phyloP scores from a whole-genome alignment of 805 yeast species.

The Kluyveromyces aestuarii region DNA sequence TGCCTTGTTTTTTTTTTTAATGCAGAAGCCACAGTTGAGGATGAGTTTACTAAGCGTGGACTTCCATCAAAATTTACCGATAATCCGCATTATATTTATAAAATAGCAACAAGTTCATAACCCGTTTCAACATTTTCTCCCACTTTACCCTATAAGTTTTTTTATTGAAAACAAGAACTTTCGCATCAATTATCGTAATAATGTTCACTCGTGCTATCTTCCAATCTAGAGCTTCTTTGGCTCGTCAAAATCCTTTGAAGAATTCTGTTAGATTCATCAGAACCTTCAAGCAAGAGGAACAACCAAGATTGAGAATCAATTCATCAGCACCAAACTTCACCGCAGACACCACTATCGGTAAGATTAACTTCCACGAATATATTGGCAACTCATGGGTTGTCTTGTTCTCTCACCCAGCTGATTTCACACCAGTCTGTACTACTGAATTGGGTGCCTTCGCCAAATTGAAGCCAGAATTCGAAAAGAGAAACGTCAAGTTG shows the following conservation, averaged over 20 bases:
- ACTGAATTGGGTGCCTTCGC: constrained; percentile 95
- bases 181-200: background rate
- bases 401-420: constrained; percentile 90
- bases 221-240: constrained; percentile 18
- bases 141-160: background rate
- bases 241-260: constrained; percentile 15
- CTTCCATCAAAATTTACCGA: background rate
- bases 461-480: constrained; percentile 78
- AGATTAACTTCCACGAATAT: constrained; percentile 78
- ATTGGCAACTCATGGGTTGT: constrained; percentile 82
- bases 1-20: background rate
- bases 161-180: background rate
- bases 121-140: too few species aligned
- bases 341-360: constrained; percentile 76
- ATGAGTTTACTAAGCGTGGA: background rate
- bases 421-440: constrained; percentile 94
- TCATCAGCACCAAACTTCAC: constrained; percentile 81
- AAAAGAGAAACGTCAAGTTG: constrained; percentile 75
- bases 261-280: constrained; percentile 30
- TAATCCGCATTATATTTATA: background rate
- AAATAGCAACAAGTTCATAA: background rate
- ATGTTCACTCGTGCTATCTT: constrained; percentile 25
- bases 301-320: constrained; percentile 66
- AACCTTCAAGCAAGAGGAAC: constrained; percentile 44
- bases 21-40: background rate